Base-by-base conservation (phyloP, 495 filamentous ascomycete genomes). In the Tuber brumale region DNA sequence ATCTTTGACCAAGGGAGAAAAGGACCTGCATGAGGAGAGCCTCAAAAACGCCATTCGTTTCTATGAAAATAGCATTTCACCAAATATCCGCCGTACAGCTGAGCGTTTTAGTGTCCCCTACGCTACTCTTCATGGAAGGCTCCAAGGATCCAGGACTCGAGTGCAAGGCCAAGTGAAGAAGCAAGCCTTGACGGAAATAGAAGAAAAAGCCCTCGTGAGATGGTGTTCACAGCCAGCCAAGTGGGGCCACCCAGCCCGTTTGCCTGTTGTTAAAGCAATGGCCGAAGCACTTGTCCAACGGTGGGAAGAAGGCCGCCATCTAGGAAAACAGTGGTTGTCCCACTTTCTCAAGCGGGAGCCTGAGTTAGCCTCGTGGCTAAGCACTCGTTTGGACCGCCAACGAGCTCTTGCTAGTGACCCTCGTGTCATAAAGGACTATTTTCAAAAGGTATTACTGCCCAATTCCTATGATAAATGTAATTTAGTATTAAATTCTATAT, bases 211-310 rank as follows among this genome's bases (percentile, higher is more conserved):
- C 42, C 74, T 79, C 3, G 66, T 77, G 18, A 23, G 39, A 19
- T 74, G 71, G 66, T 73, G 66, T 71, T 31, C 39, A n/a, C 19
- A 37, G 21, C 66, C 76, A 39, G 44, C 76, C 45, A 39, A 79
- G 42, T 70, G 74, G 70, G 69, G 71, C 12, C 75, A 76, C 19
- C 44, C 71, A 21, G 6, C 48, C 2, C 9, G 45, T 18, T 45
- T 72, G 19, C 21, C 23, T 19, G 0, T 74, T 12, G 72, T 74
- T 2, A 70, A 75, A 1, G 23, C 71, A 1, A 74, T 77, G 45
- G 72, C 69, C 2, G 23, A 31, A 14, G 27, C 45, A 57, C 4
- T 72, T 37, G 72, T 66, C 0, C 39, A 74, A 42, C n/a, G 70
- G 31, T 21, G 19, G n/a, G 37, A 57, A 19, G 1, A 31, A 0